Base-by-base conservation (phyloP, 495 filamentous ascomycete genomes). In the Penicillium antarcticum region DNA sequence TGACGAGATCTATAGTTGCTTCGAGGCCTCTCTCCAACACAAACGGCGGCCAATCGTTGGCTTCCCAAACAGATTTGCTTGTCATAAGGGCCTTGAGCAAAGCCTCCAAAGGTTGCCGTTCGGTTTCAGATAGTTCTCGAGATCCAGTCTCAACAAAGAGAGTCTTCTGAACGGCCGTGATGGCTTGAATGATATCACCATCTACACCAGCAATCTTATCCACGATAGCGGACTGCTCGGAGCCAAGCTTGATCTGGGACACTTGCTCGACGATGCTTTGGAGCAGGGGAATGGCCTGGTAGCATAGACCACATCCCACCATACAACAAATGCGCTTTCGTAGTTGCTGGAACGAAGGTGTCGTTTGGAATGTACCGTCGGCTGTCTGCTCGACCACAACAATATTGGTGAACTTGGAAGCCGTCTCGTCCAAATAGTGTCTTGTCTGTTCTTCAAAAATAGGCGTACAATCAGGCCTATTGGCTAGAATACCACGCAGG, bases 131-230 rank as follows among this genome's bases (percentile, higher is more conserved):
- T 12, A 52, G 54, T 11, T 47, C 43, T 21, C 54, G 23, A 17
- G 40, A 18, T 52, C 40, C 61, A 10, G 26, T 53, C 12, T 23
- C 53, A 41, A 29, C 51, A 21, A 33, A 44, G 38, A 66, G 50
- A 32, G 71, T 65, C 55, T 77, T 77, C 16, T 74, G 67, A 12
- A 73, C 62, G 34, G 72, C 72, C 11, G 65, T 69, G 7, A 71
- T 53, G 10, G 68, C 61, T 56, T 75, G 72, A 14, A 77, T 67
- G 13, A 77, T 60, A 37, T 74, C 71, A 10, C 71, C 69, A 56
- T 70, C 72, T 12, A 74, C 57, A 2, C 50, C 42, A 8, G 51
- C 61, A 5, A 74, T 48, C 18, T 53, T 42, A 26, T 57, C 52
- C 19, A 53, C 23, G 35, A 23, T 29, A 45, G 14, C 40, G 17